These are phyloP conservation scores for Wickerhamiella azyma DNA, from an alignment of 805 yeast species.

Conservation along the genomic window DNA sequence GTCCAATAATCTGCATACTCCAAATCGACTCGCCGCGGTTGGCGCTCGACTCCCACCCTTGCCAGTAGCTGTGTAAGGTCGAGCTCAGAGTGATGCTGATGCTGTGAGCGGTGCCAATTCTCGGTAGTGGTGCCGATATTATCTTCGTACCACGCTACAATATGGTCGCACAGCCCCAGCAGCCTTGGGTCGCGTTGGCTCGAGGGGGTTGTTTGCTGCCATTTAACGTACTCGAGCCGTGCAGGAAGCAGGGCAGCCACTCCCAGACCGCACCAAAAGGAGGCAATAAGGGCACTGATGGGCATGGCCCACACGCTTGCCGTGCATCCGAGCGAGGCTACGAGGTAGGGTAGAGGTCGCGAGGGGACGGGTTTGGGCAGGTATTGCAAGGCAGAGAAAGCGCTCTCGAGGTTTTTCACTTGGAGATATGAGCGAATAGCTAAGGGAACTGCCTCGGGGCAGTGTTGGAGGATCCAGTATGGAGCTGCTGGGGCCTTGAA, in stretches of 20 bases:
- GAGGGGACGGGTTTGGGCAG: neutral
- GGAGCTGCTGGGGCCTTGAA: conserved; percentile 1
- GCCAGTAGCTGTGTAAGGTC: conserved; percentile 10
- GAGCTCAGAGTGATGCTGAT: neutral
- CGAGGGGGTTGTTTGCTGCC: conserved; percentile 2
- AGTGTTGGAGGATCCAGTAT: neutral
- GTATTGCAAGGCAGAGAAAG: neutral
- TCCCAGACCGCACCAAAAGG: conserved; percentile 13
- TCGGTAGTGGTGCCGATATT: conserved; percentile 7
- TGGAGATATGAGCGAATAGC: conserved; percentile 4
- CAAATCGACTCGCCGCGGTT: conserved; percentile 1
- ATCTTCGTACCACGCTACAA: conserved; percentile 18
- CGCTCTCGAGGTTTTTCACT: neutral
- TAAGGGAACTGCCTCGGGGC: neutral
- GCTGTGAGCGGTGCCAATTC: conserved; percentile 9
- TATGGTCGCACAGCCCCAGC: conserved; percentile 16
- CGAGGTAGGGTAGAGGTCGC: neutral
- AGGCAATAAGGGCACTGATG: conserved; percentile 1
- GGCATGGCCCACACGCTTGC: neutral
- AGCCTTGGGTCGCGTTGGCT: conserved; percentile 3
- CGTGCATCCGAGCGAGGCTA: neutral
- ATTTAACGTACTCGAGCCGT: conserved; percentile 5
- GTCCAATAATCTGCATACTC: conserved; percentile 18
- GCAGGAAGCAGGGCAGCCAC: neutral
- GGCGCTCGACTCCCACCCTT: conserved; percentile 12